Evolutionary conservation across 352 stramenopile genomes (phyloP).

Genomic region (Globisporangium spinosum): DNA sequence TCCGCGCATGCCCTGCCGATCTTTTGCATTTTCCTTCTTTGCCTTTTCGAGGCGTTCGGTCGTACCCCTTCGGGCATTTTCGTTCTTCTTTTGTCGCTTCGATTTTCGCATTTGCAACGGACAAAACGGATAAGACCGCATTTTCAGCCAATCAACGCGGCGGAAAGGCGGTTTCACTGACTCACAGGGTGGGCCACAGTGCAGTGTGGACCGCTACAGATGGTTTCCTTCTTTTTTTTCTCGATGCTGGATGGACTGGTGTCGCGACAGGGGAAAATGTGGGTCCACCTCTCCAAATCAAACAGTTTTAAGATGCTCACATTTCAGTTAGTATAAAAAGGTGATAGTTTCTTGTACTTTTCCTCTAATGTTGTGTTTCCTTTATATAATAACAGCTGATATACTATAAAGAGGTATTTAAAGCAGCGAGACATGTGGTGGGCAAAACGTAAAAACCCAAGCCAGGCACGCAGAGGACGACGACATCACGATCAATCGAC

Average conservation of each 20-base stretch:
- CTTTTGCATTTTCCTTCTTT: not conserved
- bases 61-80: conserved; percentile 4
- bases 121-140: conserved; percentile 1
- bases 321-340: too few species aligned
- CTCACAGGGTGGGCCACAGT: not conserved
- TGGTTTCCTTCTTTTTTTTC: conserved; percentile 19
- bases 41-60: not conserved
- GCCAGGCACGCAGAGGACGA: not conserved
- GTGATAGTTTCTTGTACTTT: not conserved
- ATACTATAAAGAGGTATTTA: not conserved
- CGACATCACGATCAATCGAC: conserved; percentile 1
- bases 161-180: not conserved
- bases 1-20: not conserved
- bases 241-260: not conserved
- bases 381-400: not conserved
- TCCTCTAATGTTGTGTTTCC: not conserved
- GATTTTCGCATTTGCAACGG: conserved; percentile 10
- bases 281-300: not conserved
- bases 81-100: conserved; percentile 4
- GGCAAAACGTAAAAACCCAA: conserved; percentile 7
- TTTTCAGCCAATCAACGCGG: not conserved
- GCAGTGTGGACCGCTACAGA: not conserved
- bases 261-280: not conserved
- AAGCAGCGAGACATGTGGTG: not conserved
- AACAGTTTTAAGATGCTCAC: too few species aligned